Evolutionary conservation across 176 grass and related monocot genomes (phyloP), one percentile per base, ranked within the genome.

Genomic region (Chloris gayana): DNA sequence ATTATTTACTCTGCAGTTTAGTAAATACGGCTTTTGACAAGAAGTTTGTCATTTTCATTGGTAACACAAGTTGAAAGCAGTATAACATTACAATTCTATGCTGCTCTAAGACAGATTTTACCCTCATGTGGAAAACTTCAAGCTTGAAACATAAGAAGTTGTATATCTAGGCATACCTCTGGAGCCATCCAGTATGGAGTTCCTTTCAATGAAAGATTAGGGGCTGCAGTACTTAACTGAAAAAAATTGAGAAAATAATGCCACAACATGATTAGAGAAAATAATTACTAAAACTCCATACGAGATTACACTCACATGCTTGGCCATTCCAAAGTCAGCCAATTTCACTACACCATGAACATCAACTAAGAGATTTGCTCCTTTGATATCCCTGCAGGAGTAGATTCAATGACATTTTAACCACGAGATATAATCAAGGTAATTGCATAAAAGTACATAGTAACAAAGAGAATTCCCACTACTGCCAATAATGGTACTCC

Each of bases 141-240:
- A 78, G 46, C 38, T 75, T 67, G 41, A n/a, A 33, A 14, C 18
- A 77, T 70, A 18, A 68, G 46, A 66, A 74, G n/a, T 58, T 45
- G 18, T 49, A 68, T 54, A 76, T 79, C 18, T 74, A 32, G 9
- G 67, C 22, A 11, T 91, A 98, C 95, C 90, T 98, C 95, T 76
- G 95, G 95, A 32, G 95, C 95, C 95, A 98, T 98, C 95, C 95
- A 98, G 78, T 91, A 98, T 50, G 95, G 92, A 53, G 95, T 94
- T 76, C 95, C 95, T 74, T 98, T 98, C 59, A 98, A 50, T 19
- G 95, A 98, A 88, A 87, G 92, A 85, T 89, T 84, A 15, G 87
- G 87, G 6, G 89, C 85, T 80, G 89, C 92, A 63, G 82, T 87
- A 87, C 89, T 91, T 85, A 94, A 64, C 95, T 98, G 77, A 72